Base-by-base conservation (phyloP, 1,139 yeast species). In the Pichia sorboxylosa region DNA sequence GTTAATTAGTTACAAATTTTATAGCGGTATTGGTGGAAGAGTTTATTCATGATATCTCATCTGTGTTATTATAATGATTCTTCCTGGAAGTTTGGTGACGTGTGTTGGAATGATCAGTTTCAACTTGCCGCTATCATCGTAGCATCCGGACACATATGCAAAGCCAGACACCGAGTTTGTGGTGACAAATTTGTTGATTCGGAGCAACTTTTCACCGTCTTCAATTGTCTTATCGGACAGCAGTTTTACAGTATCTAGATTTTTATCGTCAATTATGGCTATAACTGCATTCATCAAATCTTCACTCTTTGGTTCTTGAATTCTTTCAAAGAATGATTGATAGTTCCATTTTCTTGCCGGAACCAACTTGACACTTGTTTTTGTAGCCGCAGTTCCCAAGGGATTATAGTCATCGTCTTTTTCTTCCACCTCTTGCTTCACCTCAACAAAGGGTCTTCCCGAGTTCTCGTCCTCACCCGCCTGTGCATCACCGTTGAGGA, bases 91-190 rank as follows among this genome's bases (percentile, higher is more conserved):
- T 10, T 42, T 38, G 6, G 43, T 30, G 0, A 94, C 94, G 1
- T 94, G 95, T 16, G 82, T 79, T 0, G 98, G 97, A 44, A 87
- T 65, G 42, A 87, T 62, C 5, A 90, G 66, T 48, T 78, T 77
- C 40, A 84, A 53, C 44, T 71, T 78, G n/a, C 70, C 67, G 48
- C 77, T 78, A 14, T 70, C 61, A 42, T 87, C 96, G 40, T 70
- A 75, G 34, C 60, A 64, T 36, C 62, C 61, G 5, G 67, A 57
- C 4, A 70, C 64, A 43, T 70, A 73, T 5, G 66, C 63, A 45
- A 64, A 70, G 3, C 59, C 59, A 7, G 46, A 24, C 13, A 47
- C 40, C 13, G 43, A 35, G 24, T 36, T 41, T 7, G 30, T 30
- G n/a, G 42, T 29, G 2, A 44, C 35, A 2, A 41, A 32, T 27